These are phyloP conservation scores for grape (Vitis vinifera) DNA, from an alignment of 164 flowering plant species.

Conservation along the genomic window ASM3070453v1 NC_081812.1:16991001-16991500, in stretches of 20 bases:
- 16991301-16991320: slow-evolving; percentile 76
- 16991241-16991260: slow-evolving; percentile 86
- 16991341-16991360: slow-evolving; percentile 55
- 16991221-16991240: slow-evolving; percentile 67
- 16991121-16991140: slow-evolving; percentile 71
- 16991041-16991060: slow-evolving; percentile 68
- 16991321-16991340: slow-evolving; percentile 72
- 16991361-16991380: slow-evolving; percentile 39
- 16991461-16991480: no score
- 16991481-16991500: no score
- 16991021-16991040: slow-evolving; percentile 69
- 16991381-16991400: slow-evolving; percentile 40
- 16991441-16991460: no score
- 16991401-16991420: slow-evolving; percentile 29
- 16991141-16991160: slow-evolving; percentile 87
- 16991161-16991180: slow-evolving; percentile 62
- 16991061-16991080: slow-evolving; percentile 61
- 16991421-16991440: no score
- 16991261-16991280: slow-evolving; percentile 73
- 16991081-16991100: slow-evolving; percentile 44
- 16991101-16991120: slow-evolving; percentile 15
- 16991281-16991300: slow-evolving; percentile 81
- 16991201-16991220: slow-evolving; percentile 59
- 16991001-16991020: slow-evolving; percentile 65
- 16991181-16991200: slow-evolving; percentile 42